A percentile compares a stretch with the other conserved stretches of the same genome.
phyloP scores from a whole-genome alignment of 1,284 basidiomycete genomes.

The Boletus sp. region DNA sequence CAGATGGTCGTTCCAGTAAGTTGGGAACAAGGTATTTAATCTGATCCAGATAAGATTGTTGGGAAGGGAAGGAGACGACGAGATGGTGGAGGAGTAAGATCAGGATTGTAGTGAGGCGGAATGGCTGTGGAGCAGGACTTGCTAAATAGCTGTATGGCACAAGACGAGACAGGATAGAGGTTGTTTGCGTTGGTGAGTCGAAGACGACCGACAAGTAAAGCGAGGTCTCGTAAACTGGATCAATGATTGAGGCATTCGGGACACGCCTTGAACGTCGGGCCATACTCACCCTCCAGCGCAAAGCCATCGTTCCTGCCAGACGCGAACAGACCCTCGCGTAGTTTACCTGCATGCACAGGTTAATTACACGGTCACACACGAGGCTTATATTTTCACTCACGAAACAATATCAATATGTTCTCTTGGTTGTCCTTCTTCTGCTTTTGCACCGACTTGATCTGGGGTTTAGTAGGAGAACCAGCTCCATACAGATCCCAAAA shows the following conservation, averaged over 20 bases:
- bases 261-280: not conserved
- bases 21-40: constrained; percentile 38
- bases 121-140: constrained; percentile 24
- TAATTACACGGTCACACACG: not conserved
- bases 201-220: constrained; percentile 61
- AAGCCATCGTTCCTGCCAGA: constrained; percentile 54
- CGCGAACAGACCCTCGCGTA: constrained; percentile 64
- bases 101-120: constrained; percentile 35
- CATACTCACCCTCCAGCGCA: constrained; percentile 54
- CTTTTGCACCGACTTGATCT: constrained; percentile 33
- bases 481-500: constrained; percentile 34
- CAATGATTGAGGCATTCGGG: not conserved
- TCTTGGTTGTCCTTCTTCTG: constrained; percentile 51
- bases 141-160: constrained; percentile 44
- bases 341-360: constrained; percentile 47
- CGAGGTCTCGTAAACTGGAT: constrained; percentile 64
- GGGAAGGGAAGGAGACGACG: constrained; percentile 55
- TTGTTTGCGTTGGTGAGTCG: constrained; percentile 49
- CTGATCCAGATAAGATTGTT: constrained; percentile 48
- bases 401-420: constrained; percentile 64
- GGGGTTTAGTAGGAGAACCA: constrained; percentile 1
- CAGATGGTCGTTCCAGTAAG: constrained; percentile 36
- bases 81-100: constrained; percentile 54
- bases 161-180: constrained; percentile 56
- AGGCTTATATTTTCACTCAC: constrained; percentile 37